Base-by-base conservation (phyloP, 2,329 filamentous ascomycete species). In the Aureobasidium sp. region DNA sequence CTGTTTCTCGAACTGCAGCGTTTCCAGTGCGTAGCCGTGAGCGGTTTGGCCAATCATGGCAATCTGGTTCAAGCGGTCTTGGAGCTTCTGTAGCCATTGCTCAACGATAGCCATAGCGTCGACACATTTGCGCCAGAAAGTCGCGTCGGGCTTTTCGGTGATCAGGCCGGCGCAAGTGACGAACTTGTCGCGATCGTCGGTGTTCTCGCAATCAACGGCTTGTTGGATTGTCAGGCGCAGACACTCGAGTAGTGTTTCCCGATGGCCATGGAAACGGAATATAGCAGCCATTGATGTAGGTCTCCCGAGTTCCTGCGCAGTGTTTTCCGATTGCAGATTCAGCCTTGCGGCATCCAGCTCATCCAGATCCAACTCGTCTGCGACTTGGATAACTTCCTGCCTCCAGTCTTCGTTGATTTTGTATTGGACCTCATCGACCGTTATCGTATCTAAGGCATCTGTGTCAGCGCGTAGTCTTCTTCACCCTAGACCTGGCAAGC, bases 321-420 rank as follows among this genome's bases (percentile, higher is more conserved):
- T 86, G 38, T 84, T 81, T 69, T 89, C 85, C 60, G 87, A 85
- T 55, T 95, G 77, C 61, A 95, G 84, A 57, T 70, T 72, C 53
- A 94, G 82, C 65, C 82, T 81, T 10, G 90, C 89, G 19, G 93
- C 88, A 67, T 94, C 84, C 61, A 95, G 72, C 74, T 99, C 95
- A 74, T 99, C 92, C 57, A 99, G 79, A 68, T 96, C 86, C 63
- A 96, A 79, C 66, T 90, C 89, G 73, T 97, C 92, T 60, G 93
- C 89, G 38, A 99, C 79, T 67, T 90, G 84, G 33, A 95, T 79
- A 25, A 86, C 84, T 66, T 87, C 85, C 73, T 96, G 87, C 69
- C 93, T 85, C 74, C 99, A 97, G 64, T 90, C 86, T 60, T 89
- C 82, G 74, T 95, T 96, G 76, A 99, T 79, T 23, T 81, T 78